Evolutionary conservation across 257 asterid species (phyloP).

Genomic region (Fraxinus cuspidata): DNA sequence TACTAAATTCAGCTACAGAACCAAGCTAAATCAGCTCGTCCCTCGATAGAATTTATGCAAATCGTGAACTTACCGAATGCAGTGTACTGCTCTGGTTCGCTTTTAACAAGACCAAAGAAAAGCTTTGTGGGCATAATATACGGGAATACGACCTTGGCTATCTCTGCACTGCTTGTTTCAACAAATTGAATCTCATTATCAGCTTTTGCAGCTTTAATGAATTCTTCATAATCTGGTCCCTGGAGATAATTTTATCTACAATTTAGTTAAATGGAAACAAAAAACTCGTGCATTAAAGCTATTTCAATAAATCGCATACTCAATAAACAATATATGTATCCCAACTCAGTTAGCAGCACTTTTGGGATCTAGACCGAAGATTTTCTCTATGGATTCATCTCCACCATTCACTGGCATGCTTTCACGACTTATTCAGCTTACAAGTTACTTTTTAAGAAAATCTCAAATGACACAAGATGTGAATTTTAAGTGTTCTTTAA

Average conservation of each 20-base stretch:
- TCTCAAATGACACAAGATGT: background rate
- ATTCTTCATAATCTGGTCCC: constrained; percentile 78
- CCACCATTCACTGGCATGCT: background rate
- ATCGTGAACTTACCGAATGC: constrained; percentile 60
- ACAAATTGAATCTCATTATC: constrained; percentile 88
- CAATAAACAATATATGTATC: background rate
- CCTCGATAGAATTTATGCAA: background rate
- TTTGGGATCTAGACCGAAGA: background rate
- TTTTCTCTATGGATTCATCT: background rate
- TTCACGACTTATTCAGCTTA: background rate
- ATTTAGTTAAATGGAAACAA: constrained; percentile 18
- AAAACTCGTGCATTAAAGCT: background rate
- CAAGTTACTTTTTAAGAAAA: background rate
- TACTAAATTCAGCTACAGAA: background rate
- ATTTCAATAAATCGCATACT: constrained; percentile 12
- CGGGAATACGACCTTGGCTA: constrained; percentile 63
- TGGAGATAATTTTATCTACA: constrained; percentile 31
- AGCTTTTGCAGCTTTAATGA: constrained; percentile 67
- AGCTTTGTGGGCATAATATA: constrained; percentile 33
- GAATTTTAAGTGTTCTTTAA: background rate
- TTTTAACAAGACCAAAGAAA: constrained; percentile 81
- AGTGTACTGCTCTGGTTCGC: constrained; percentile 76
- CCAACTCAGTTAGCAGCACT: background rate
- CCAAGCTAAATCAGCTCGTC: background rate
- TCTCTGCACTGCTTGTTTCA: constrained; percentile 66